Conservation (phyloP, 2,329 filamentous ascomycete genomes). For the Alternaria gansuensis region DNA sequence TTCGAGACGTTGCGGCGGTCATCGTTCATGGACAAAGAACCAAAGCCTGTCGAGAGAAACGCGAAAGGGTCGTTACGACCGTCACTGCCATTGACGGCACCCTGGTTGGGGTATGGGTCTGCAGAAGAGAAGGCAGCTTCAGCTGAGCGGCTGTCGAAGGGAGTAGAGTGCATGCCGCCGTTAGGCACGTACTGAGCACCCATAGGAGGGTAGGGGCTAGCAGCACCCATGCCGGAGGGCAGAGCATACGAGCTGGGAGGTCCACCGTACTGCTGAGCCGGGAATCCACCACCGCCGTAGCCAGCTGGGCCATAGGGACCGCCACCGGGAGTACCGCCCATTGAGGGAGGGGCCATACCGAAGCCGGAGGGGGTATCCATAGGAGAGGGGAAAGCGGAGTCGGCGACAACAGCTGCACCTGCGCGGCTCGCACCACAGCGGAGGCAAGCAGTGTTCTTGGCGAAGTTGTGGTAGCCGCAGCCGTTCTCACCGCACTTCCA, state of each 20-base stretch:
- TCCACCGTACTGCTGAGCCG: conserved; percentile 82
- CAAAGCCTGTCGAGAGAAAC: conserved; percentile 78
- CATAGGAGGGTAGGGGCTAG: conserved; percentile 81
- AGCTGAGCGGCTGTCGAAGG: conserved; percentile 91
- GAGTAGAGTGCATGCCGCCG: conserved; percentile 80
- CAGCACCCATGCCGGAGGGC: conserved; percentile 83
- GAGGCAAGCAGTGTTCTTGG: conserved; percentile 98
- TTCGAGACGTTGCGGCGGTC: conserved; percentile 58
- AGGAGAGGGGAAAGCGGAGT: conserved; percentile 87
- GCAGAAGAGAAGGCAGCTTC: conserved; percentile 94
- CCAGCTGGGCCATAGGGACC: conserved; percentile 76
- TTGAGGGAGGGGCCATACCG: conserved; percentile 85
- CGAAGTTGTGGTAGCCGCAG: conserved; percentile 98
- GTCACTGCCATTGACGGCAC: conserved; percentile 71
- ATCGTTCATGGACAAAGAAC: conserved; percentile 74
- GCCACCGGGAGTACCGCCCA: conserved; percentile 74
- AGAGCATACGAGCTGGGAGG: conserved; percentile 89
- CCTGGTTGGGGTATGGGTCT: conserved; percentile 80
- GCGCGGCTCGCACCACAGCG: conserved; percentile 95
- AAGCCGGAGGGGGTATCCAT: conserved; percentile 88
- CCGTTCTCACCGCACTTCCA: conserved; percentile 99
- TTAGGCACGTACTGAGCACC: conserved; percentile 77
- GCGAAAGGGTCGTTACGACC: conserved; percentile 79
- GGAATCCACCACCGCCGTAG: conserved; percentile 70
- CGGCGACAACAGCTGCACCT: conserved; percentile 90